phyloP scores from a whole-genome alignment of 2,329 filamentous ascomycete species.

The Rachicladosporium sp. region DNA sequence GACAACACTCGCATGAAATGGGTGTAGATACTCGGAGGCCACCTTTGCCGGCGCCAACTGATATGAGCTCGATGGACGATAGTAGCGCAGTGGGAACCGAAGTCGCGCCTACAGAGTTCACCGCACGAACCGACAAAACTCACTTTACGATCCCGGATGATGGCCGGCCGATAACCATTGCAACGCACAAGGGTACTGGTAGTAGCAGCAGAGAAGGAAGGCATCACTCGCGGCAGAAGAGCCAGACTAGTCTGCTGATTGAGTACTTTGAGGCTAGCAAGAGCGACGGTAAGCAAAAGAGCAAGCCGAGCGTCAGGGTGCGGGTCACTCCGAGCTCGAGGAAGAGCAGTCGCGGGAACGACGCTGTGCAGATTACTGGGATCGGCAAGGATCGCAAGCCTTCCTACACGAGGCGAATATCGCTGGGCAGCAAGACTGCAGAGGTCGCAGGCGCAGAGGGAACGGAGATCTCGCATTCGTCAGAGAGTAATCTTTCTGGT shows the following conservation, averaged over 20 bases:
- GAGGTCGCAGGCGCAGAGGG: constrained; percentile 21
- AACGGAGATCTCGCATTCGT: constrained; percentile 55
- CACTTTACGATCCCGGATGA: constrained; percentile 73
- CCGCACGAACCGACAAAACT: constrained; percentile 55
- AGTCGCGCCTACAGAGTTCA: constrained; percentile 51
- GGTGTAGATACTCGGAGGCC: constrained; percentile 32
- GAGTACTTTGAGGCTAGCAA: constrained; percentile 88
- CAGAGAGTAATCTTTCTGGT: constrained; percentile 62
- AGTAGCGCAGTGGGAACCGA: constrained; percentile 35
- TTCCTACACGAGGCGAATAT: constrained; percentile 56
- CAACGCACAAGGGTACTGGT: constrained; percentile 51
- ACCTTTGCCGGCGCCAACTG: constrained; percentile 67
- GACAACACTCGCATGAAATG: constrained; percentile 20
- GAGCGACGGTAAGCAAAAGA: constrained; percentile 45
- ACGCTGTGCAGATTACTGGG: constrained; percentile 79
- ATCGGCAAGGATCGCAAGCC: constrained; percentile 60
- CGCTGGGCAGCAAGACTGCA: constrained; percentile 39
- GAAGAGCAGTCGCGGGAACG: constrained; percentile 43
- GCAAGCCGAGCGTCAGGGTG: constrained; percentile 71
- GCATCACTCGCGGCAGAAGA: constrained; percentile 44
- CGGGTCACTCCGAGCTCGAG: constrained; percentile 64
- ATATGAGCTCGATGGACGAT: constrained; percentile 51
- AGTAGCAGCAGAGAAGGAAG: constrained; percentile 30
- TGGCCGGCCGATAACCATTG: constrained; percentile 84
- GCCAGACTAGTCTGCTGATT: constrained; percentile 82